Evolutionary conservation across 257 asterid species (phyloP).

Genomic region (Verbascum thapsus): DNA sequence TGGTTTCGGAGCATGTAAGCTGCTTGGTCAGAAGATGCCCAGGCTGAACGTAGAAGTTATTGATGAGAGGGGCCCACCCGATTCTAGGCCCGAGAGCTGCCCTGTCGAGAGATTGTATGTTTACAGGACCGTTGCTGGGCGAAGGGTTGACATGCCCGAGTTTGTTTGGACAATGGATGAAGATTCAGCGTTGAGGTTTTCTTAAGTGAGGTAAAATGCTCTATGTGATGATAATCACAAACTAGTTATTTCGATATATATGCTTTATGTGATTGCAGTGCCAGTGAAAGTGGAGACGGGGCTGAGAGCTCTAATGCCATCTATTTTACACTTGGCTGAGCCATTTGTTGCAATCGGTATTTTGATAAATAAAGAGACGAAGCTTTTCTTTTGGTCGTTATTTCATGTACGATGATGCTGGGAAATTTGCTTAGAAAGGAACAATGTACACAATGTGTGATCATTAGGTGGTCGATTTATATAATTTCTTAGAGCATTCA

Average conservation of each 20-base stretch:
- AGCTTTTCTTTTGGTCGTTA: conserved; percentile 26
- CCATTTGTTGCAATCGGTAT: conserved; percentile 39
- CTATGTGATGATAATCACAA: conserved; percentile 31
- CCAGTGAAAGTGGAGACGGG: too few relatives aligned
- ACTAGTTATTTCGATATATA: conserved; percentile 36
- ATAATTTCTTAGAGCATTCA: conserved; percentile 11
- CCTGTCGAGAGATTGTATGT: conserved; percentile 81
- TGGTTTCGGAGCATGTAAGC: conserved; percentile 86
- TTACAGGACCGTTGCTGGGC: conserved; percentile 81
- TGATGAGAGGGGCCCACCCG: conserved; percentile 86
- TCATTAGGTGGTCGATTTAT: conserved; percentile 25
- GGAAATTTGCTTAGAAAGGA: conserved; percentile 23
- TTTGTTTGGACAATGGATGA: conserved; percentile 78
- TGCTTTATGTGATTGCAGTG: too few relatives aligned
- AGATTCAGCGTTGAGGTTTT: conserved; percentile 41
- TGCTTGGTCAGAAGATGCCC: conserved; percentile 82
- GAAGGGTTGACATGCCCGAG: conserved; percentile 83
- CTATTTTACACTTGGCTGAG: conserved; percentile 66
- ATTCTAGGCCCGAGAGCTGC: conserved; percentile 64
- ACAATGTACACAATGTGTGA: conserved; percentile 34
- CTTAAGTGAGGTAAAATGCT: conserved; percentile 47
- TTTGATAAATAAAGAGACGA: conserved; percentile 37
- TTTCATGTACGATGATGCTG: conserved; percentile 24
- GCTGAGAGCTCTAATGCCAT: too few relatives aligned
- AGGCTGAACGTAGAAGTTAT: conserved; percentile 89